Base-by-base conservation (phyloP, 2,329 filamentous ascomycete species). In the Nothopassalora personata region DNA sequence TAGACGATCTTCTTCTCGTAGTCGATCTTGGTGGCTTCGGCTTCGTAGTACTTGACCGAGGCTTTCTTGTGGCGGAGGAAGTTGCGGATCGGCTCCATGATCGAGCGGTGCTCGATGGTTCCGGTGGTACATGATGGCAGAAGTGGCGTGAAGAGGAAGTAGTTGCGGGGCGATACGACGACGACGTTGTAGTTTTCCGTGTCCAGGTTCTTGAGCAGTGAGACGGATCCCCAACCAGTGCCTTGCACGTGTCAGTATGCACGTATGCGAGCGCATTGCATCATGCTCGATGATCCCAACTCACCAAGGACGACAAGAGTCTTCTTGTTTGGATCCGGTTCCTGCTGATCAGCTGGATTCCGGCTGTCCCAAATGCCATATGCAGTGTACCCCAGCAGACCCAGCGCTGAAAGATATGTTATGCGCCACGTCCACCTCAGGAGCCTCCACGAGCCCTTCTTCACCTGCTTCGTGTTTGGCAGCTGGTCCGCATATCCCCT, bases 121-220 rank as follows among this genome's bases (percentile, higher is more conserved):
- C 94, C 94, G 66, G 93, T 97, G 54, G 94, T 97, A 79, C 94
- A 99, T 73, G 93, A 97, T 66, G 94, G 94, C 62, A 99, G 85
- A 60, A 99, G 86, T 61, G 94, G 94, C 31, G 94, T 99, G 83
- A 99, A 99, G 68, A 99, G 88, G 86, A 99, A 99, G 85, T 96
- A 99, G 81, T 99, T 99, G 74, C 94, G 90, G 56, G 94, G 94
- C 53, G 94, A 97, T 75, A 99, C 90, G 75, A 99, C 91, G 73
- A 97, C 78, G 61, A 70, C 93, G 76, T 99, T 97, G 85, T 97
- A 99, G 83, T 97, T 96, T 76, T 96, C 90, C 62, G 93, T 97
- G 74, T 99, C 92, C 77, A 99, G 89, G 75, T 96, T 97, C 85
- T 99, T 99, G 67, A 99, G 85, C 62, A 99, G 86, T 61, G 93